Evolutionary conservation across 192 early-diverging fungal species (phyloP).

Genomic region (Rhizoclosmatium globosum): DNA sequence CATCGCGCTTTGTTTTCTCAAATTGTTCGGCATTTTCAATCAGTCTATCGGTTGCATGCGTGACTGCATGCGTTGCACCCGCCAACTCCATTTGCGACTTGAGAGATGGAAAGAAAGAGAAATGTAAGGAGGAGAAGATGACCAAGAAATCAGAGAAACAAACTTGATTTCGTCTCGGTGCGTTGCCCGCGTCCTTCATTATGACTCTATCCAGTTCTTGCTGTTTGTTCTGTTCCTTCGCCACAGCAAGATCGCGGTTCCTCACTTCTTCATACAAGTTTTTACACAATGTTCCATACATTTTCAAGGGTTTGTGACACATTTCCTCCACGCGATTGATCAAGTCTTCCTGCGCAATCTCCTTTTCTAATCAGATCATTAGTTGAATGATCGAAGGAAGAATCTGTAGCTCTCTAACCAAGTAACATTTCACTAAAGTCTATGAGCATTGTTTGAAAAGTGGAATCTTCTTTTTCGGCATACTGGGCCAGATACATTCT

Average conservation of each 20-base stretch:
- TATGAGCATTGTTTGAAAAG: conserved; percentile 14
- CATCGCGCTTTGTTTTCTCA: conserved; percentile 37
- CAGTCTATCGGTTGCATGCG: conserved; percentile 35
- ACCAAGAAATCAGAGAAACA: neutral
- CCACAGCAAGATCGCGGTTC: conserved; percentile 41
- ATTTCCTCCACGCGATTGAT: conserved; percentile 38
- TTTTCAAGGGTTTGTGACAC: conserved; percentile 46
- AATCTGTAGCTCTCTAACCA: neutral
- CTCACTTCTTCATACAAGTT: conserved; percentile 29
- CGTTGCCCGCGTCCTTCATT: conserved; percentile 47
- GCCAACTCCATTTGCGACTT: conserved; percentile 51
- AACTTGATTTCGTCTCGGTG: conserved; percentile 42
- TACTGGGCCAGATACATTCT: conserved; percentile 44
- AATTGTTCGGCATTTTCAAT: conserved; percentile 41
- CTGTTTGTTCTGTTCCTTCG: conserved; percentile 44
- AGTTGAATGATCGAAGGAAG: neutral
- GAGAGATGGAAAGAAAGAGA: neutral
- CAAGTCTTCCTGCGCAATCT: conserved; percentile 32
- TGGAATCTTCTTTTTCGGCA: conserved; percentile 40
- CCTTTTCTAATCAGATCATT: conserved; percentile 41
- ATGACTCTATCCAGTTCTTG: conserved; percentile 39
- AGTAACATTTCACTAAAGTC: conserved; percentile 27
- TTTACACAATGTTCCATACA: conserved; percentile 38
- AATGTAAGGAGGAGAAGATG: neutral
- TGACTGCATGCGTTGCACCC: conserved; percentile 40